Evolutionary conservation across 495 filamentous ascomycete species (phyloP), one percentile per base, ranked within the genome.

Genomic region (Hypoxylon cercidicola): DNA sequence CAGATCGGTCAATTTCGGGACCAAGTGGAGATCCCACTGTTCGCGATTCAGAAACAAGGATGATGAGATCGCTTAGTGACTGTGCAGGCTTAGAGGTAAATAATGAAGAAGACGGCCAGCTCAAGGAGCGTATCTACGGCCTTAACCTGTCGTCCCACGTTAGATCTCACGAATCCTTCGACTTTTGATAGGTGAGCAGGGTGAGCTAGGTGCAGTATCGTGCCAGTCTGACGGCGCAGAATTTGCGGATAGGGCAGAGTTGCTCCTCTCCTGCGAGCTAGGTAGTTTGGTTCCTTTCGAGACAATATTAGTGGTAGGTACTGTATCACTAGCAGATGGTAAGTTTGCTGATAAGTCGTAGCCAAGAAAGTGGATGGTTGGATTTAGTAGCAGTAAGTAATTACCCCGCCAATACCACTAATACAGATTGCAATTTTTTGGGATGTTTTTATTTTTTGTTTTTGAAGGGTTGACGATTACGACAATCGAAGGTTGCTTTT

Each of bases 231-330:
- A 53, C 19, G 51, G 57, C 16, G 57, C 3, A 57, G 25, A 19
- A 51, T 45, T 18, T 41, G 54, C 54, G 64, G 65, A 63, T 60
- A 63, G 44, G 55, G 65, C 55, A 44, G 62, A 68, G 51, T 32
- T 47, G 32, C 37, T 55, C 47, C 23, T 53, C 47, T 49, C 40
- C 7, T 43, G 16, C 52, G 47, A 30, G 28, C 2, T 32, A 19
- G 40, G 4, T 25, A 25, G 35, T 43, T 57, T 34, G 48, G 58
- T 52, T 45, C 57, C 25, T 49, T 62, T 53, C 2, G 30, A 20
- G 5, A 13, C 2, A 20, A 15, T 20, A 35, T 28, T 30, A 45
- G 51, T 49, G 30, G 52, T 66, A 61, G 46, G 32, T 20, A 57
- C 52, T 25, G 23, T 25, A 25, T 25, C 23, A 25, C 23, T 25